Percentiles rank a stretch among this genome's conserved stretches.
Conservation (phyloP, 371 early-diverging fungal genomes). For the Lichtheimia corymbifera region DNA sequence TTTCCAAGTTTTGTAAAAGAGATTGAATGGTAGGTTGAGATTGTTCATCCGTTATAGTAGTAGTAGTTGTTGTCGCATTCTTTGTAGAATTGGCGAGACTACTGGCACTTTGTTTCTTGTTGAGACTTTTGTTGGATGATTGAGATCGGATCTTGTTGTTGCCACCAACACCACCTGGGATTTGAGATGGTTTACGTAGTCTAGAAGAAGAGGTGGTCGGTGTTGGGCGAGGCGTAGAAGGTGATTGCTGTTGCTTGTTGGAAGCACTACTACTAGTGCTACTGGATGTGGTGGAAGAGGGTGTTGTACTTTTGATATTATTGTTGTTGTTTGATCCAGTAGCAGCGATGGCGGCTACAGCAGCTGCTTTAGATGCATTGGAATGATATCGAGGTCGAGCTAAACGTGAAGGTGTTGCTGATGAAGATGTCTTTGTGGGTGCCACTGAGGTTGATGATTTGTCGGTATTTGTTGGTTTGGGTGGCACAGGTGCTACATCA, state of each 20-base stretch:
- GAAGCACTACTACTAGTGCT: not conserved
- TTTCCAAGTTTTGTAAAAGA: slow-evolving; percentile 33
- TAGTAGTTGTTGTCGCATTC: not conserved
- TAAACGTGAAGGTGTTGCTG: not conserved
- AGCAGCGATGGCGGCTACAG: not conserved
- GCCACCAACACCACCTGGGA: slow-evolving; percentile 5
- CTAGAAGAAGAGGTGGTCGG: slow-evolving; percentile 4
- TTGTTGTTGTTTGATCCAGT: not conserved
- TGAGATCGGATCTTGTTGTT: not conserved
- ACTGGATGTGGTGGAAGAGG: not conserved
- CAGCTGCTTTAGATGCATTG: slow-evolving; percentile 11
- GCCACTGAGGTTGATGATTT: slow-evolving; percentile 1
- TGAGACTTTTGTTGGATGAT: not conserved
- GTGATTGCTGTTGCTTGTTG: slow-evolving; percentile 3
- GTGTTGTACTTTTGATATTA: too few relatives aligned
- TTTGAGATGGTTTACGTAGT: slow-evolving; percentile 20
- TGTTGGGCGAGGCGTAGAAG: slow-evolving; percentile 1
- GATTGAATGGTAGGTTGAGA: slow-evolving; percentile 8
- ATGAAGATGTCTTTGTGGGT: slow-evolving; percentile 2
- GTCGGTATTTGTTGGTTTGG: not conserved
- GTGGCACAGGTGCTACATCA: not conserved
- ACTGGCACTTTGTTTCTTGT: slow-evolving; percentile 1
- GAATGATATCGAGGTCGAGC: slow-evolving; percentile 1
- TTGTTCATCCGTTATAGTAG: not conserved
- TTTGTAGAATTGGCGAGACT: not conserved